Conservation (phyloP, 2,329 filamentous ascomycete species). For the Onygenales sp. region DNA sequence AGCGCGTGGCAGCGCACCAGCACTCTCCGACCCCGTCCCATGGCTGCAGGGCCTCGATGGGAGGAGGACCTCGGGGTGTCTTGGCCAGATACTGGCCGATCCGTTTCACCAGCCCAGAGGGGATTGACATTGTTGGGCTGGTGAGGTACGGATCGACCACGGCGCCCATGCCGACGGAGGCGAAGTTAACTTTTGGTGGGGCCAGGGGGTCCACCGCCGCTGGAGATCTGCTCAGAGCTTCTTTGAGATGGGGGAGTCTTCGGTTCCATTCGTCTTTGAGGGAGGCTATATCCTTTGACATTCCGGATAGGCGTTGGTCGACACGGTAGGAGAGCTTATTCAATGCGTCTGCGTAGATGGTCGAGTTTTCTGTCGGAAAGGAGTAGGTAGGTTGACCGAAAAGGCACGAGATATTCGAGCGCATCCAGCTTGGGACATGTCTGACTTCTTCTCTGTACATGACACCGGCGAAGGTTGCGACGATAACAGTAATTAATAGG, state of each 20-base stretch:
- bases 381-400: conserved; percentile 4
- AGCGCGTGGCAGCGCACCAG: conserved; percentile 61
- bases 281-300: conserved; percentile 9
- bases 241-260: conserved; percentile 8
- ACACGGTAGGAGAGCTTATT: conserved; percentile 8
- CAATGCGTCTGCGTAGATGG: conserved; percentile 9
- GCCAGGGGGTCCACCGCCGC: conserved; percentile 10
- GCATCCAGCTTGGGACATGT: background rate
- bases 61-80: conserved; percentile 24
- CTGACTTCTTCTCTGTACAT: background rate
- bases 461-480: background rate
- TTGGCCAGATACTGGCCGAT: conserved; percentile 9
- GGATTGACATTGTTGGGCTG: conserved; percentile 44
- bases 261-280: conserved; percentile 11
- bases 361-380: conserved; percentile 1
- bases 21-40: conserved; percentile 81
- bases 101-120: conserved; percentile 13
- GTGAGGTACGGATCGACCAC: conserved; percentile 50
- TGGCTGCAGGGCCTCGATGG: conserved; percentile 49
- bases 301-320: conserved; percentile 9
- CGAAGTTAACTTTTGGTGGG: conserved; percentile 58
- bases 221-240: conserved; percentile 4
- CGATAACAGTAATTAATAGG: background rate
- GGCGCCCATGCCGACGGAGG: conserved; percentile 57
- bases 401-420: background rate